Evolutionary conservation across 257 asterid species (phyloP).

Genomic region (Cynanchum wilfordii): DNA sequence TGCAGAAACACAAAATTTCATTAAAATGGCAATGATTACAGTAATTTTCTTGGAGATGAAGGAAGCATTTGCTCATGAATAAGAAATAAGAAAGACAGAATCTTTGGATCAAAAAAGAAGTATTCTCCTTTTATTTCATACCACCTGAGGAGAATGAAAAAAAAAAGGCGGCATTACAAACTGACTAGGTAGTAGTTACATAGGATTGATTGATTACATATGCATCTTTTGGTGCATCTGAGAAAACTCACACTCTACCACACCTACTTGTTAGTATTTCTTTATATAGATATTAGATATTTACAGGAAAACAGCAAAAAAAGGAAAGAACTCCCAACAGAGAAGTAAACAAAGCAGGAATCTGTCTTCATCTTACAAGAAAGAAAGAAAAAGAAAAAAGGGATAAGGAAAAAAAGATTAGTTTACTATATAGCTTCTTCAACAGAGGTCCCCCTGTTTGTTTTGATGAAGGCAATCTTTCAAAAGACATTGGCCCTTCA

Average conservation of each 20-base stretch:
- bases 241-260: slow-evolving; percentile 14
- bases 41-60: neutral
- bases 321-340: slow-evolving; percentile 11
- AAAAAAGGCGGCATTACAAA: slow-evolving; percentile 17
- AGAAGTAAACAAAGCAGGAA: slow-evolving; percentile 20
- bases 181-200: slow-evolving; percentile 20
- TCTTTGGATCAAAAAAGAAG: neutral
- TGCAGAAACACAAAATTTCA: neutral
- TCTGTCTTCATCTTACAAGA: slow-evolving; percentile 24
- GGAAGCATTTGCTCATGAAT: neutral
- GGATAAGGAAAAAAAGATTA: slow-evolving; percentile 14
- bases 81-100: neutral
- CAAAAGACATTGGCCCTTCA: slow-evolving; percentile 10
- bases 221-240: slow-evolving; percentile 12
- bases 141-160: slow-evolving; percentile 17
- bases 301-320: slow-evolving; percentile 25
- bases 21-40: neutral
- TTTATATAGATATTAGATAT: slow-evolving; percentile 31
- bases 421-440: slow-evolving; percentile 12
- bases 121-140: slow-evolving; percentile 12
- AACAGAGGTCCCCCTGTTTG: neutral
- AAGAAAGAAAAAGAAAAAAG: slow-evolving; percentile 14
- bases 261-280: slow-evolving; percentile 18
- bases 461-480: neutral
- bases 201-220: slow-evolving; percentile 16